Evolutionary conservation across 306 rosid genomes (phyloP).

Genomic region (Cajanus cajan): DNA sequence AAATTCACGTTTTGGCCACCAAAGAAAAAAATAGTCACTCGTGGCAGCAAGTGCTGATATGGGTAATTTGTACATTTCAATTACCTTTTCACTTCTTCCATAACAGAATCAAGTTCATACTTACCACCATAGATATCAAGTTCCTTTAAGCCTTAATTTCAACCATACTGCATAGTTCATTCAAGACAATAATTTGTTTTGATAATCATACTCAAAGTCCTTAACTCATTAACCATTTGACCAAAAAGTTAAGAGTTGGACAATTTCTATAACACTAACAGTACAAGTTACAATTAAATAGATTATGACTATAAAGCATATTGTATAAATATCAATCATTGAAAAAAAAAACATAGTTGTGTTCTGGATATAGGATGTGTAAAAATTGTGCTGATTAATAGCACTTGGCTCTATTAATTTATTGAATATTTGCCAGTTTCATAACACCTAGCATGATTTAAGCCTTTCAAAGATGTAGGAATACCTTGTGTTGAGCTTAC

Average conservation of each 20-base stretch:
- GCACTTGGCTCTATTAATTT: slow-evolving; percentile 39
- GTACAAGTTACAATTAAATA: slow-evolving; percentile 8
- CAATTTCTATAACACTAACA: not conserved
- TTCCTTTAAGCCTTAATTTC: too few species aligned
- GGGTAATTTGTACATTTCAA: too few species aligned
- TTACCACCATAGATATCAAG: too few species aligned
- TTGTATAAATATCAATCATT: not conserved
- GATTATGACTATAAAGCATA: not conserved
- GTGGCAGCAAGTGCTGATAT: too few species aligned
- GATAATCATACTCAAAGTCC: too few species aligned
- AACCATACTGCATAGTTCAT: too few species aligned
- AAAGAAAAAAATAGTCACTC: too few species aligned
- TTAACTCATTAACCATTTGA: too few species aligned
- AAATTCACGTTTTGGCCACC: too few species aligned
- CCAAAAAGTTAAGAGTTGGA: not conserved
- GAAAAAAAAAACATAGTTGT: not conserved
- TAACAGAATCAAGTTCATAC: too few species aligned
- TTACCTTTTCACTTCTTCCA: too few species aligned
- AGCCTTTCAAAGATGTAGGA: slow-evolving; percentile 43
- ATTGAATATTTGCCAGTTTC: slow-evolving; percentile 49
- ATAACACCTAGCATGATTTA: slow-evolving; percentile 41
- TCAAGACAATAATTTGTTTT: too few species aligned
- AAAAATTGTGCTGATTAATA: slow-evolving; percentile 37
- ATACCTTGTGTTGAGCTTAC: slow-evolving; percentile 59
- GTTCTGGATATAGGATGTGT: slow-evolving; percentile 27